These are phyloP conservation scores for Avena insularis DNA, from an alignment of 176 grass and related monocot species.

Conservation along the genomic window DNA sequence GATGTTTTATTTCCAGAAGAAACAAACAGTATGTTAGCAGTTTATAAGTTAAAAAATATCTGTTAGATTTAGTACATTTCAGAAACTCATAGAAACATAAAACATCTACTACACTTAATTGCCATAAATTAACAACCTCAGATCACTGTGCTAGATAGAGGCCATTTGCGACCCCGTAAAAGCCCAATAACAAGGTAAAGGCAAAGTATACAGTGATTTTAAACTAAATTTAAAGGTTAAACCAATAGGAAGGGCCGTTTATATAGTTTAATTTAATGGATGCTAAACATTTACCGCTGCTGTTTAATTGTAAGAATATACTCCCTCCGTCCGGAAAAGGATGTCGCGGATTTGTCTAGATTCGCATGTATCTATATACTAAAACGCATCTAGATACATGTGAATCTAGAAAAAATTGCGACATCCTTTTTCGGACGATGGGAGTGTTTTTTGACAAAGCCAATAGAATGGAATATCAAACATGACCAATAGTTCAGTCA, in stretches of 20 bases:
- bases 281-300: neutral
- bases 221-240: neutral
- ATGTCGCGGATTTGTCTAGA: too few relatives aligned
- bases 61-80: neutral
- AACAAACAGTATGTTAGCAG: slow-evolving; percentile 12
- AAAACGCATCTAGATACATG: too few relatives aligned
- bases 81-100: neutral
- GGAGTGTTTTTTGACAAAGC: neutral
- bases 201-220: neutral
- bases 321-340: too few relatives aligned
- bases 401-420: too few relatives aligned
- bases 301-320: neutral
- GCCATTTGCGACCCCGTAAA: neutral
- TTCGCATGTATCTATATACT: too few relatives aligned
- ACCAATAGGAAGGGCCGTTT: neutral
- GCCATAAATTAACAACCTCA: neutral
- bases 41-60: too few relatives aligned
- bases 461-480: neutral
- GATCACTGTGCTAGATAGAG: slow-evolving; percentile 18
- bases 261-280: slow-evolving; percentile 12
- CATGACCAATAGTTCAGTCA: neutral
- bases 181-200: slow-evolving; percentile 20
- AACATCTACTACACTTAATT: slow-evolving; percentile 24
- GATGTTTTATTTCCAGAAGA: slow-evolving; percentile 10
- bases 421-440: too few relatives aligned